Evolutionary conservation across 2,329 filamentous ascomycete species (phyloP).

Genomic region (Raffaelea ambrosiae): DNA sequence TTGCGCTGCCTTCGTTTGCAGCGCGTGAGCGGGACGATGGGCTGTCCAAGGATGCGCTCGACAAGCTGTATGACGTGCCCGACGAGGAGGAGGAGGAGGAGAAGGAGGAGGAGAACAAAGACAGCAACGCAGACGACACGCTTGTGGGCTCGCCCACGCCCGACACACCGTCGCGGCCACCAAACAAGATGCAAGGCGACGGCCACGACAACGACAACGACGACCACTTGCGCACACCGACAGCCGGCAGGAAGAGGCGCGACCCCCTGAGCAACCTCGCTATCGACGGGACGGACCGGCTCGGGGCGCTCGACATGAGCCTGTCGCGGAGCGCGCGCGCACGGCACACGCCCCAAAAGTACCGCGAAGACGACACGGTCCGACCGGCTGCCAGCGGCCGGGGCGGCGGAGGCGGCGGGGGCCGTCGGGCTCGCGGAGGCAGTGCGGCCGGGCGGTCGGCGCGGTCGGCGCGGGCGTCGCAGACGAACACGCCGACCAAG

Average conservation of each 20-base stretch:
- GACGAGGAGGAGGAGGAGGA: constrained; percentile 6
- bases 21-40: not conserved
- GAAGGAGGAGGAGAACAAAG: not conserved
- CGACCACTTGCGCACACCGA: not conserved
- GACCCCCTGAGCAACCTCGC: constrained; percentile 7
- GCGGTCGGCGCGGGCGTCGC: too few species aligned
- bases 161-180: constrained; percentile 7
- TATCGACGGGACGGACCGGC: constrained; percentile 16
- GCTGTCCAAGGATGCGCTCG: constrained; percentile 2
- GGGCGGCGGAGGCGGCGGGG: not conserved
- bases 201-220: not conserved
- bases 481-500: too few species aligned
- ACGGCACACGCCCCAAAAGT: constrained; percentile 3
- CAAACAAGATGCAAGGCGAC: too few species aligned
- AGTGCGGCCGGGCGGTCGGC: too few species aligned
- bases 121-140: constrained; percentile 3
- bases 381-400: not conserved
- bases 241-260: constrained; percentile 7
- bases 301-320: constrained; percentile 41
- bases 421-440: too few species aligned
- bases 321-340: constrained; percentile 34
- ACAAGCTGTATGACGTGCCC: constrained; percentile 15
- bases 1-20: too few species aligned
- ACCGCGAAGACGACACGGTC: not conserved
- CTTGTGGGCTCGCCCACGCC: constrained; percentile 10